Percentiles rank a stretch among this genome's conserved stretches.
Conservation (phyloP, 2,329 filamentous ascomycete genomes). For the Falciphora oryzae region DNA sequence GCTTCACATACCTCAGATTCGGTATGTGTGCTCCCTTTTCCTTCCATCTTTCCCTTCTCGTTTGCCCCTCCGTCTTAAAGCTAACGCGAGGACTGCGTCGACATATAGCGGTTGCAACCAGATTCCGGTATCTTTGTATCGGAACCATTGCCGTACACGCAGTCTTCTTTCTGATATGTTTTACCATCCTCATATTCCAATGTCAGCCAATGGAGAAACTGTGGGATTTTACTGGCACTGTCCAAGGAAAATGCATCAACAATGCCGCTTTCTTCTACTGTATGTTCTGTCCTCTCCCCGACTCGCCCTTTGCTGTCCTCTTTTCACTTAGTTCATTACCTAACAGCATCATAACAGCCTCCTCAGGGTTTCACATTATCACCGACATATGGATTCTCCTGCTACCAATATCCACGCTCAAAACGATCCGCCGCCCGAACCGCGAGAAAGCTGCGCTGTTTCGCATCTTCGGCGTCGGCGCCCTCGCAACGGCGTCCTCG, state of each 20-base stretch:
- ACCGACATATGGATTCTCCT: slow-evolving; percentile 40
- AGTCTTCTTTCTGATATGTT: slow-evolving; percentile 34
- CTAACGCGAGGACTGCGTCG: slow-evolving; percentile 1
- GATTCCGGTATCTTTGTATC: slow-evolving; percentile 26
- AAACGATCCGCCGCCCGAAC: slow-evolving; percentile 38
- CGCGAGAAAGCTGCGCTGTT: slow-evolving; percentile 45
- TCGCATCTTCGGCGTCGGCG: slow-evolving; percentile 35
- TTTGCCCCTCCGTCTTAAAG: not conserved
- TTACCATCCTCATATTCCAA: slow-evolving; percentile 33
- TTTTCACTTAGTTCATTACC: too few species aligned
- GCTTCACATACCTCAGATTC: slow-evolving; percentile 41
- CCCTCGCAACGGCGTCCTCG: slow-evolving; percentile 30
- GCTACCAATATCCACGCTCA: slow-evolving; percentile 38
- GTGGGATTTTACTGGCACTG: slow-evolving; percentile 31
- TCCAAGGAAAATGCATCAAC: slow-evolving; percentile 33
- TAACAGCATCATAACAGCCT: not conserved
- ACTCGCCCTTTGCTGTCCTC: too few species aligned
- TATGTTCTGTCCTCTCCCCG: slow-evolving; percentile 15
- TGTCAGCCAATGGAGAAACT: slow-evolving; percentile 35
- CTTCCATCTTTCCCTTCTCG: not conserved
- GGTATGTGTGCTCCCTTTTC: slow-evolving; percentile 21
- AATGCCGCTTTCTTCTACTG: slow-evolving; percentile 36
- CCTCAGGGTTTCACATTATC: slow-evolving; percentile 33
- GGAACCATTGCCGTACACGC: slow-evolving; percentile 32
- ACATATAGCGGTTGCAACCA: slow-evolving; percentile 16